Conservation (phyloP, 306 rosid genomes). For the Leucaena leucocephala region DNA sequence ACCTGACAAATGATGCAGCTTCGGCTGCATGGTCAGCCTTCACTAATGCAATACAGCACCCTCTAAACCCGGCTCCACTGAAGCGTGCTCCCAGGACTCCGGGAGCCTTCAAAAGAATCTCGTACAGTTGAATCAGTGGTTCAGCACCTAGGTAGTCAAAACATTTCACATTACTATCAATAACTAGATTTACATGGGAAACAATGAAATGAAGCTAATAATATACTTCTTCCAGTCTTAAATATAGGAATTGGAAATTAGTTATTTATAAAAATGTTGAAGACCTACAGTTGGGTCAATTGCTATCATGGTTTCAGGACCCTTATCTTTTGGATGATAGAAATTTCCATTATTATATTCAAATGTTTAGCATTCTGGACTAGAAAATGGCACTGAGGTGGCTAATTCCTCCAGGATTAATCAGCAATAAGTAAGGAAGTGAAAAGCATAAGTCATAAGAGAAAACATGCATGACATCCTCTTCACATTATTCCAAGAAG, state of each 20-base stretch:
- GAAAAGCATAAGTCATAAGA: background rate
- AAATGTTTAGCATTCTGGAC: background rate
- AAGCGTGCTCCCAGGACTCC: constrained; percentile 91
- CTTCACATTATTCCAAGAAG: background rate
- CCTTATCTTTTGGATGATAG: background rate
- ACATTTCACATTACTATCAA: constrained; percentile 28
- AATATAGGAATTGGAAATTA: too few species aligned
- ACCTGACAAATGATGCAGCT: constrained; percentile 75
- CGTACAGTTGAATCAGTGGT: constrained; percentile 78
- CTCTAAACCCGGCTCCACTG: constrained; percentile 97
- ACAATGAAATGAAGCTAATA: background rate
- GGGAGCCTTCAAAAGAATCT: constrained; percentile 77
- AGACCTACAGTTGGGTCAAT: background rate
- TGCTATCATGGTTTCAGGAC: background rate
- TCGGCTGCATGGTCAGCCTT: constrained; percentile 61
- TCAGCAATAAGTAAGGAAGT: background rate
- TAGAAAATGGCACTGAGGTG: background rate
- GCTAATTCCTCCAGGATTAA: background rate
- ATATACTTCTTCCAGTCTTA: background rate
- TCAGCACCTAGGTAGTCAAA: constrained; percentile 58
- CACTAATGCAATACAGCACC: constrained; percentile 90
- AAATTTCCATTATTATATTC: background rate
- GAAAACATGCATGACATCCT: background rate
- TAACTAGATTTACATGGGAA: background rate
- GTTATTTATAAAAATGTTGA: too few species aligned